phyloP scores from a whole-genome alignment of 2,329 filamentous ascomycete species.

The Pseudogymnoascus sp. region DNA sequence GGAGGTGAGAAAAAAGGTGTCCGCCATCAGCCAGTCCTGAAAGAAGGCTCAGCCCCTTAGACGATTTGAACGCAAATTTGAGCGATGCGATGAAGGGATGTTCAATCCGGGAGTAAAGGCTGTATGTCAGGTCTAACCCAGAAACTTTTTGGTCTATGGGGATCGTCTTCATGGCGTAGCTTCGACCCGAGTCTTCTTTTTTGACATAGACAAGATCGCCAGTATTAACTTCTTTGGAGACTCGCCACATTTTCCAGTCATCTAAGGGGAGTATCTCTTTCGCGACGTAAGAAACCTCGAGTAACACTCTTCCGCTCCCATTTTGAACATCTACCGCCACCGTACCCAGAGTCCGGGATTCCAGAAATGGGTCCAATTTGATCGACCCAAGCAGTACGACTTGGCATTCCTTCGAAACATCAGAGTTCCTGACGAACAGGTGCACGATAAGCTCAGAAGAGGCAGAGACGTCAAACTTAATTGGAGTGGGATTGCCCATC shows the following conservation, averaged over 20 bases:
- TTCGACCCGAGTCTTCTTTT: slow-evolving; percentile 93
- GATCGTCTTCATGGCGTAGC: slow-evolving; percentile 94
- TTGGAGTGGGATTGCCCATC: slow-evolving; percentile 92
- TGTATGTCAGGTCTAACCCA: slow-evolving; percentile 87
- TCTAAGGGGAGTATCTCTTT: slow-evolving; percentile 53
- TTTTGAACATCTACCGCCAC: slow-evolving; percentile 87
- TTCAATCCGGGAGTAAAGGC: slow-evolving; percentile 92
- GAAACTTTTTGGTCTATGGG: slow-evolving; percentile 96
- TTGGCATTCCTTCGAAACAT: slow-evolving; percentile 74
- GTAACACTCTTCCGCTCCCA: slow-evolving; percentile 74
- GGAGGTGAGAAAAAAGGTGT: slow-evolving; percentile 88
- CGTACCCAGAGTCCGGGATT: slow-evolving; percentile 65
- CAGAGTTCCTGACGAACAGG: slow-evolving; percentile 62
- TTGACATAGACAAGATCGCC: slow-evolving; percentile 28
- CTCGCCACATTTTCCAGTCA: slow-evolving; percentile 68
- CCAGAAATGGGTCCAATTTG: slow-evolving; percentile 81
- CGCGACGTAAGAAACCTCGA: slow-evolving; percentile 88
- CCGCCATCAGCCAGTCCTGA: slow-evolving; percentile 93
- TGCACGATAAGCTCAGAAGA: slow-evolving; percentile 82
- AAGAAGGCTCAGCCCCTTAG: slow-evolving; percentile 91
- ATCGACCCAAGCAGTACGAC: slow-evolving; percentile 90
- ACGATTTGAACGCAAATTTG: slow-evolving; percentile 95
- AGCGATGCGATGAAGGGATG: slow-evolving; percentile 95
- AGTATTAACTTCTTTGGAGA: not conserved
- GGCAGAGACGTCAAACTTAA: slow-evolving; percentile 94